These are phyloP conservation scores for Daldinia sp. DNA, from an alignment of 2,329 filamentous ascomycete genomes.

Conservation along the genomic window DNA sequence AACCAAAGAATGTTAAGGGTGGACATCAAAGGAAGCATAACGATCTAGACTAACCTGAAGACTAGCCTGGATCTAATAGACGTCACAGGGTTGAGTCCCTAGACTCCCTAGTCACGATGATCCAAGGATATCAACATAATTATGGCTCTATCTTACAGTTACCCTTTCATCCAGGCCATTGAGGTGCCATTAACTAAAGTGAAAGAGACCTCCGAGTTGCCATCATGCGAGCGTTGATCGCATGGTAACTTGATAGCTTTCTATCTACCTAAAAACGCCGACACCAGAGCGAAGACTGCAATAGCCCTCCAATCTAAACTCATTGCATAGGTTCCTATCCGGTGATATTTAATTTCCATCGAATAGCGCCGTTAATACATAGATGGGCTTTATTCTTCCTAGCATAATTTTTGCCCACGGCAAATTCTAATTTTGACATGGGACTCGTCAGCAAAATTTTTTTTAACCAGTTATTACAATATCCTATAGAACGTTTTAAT, in stretches of 20 bases:
- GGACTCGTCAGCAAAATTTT: conserved; percentile 12
- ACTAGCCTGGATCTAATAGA: conserved; percentile 7
- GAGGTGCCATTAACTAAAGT: not conserved
- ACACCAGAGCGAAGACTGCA: not conserved
- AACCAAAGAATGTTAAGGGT: conserved; percentile 10
- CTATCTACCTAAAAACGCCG: too few species aligned
- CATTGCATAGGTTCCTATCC: not conserved
- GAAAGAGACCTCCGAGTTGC: not conserved
- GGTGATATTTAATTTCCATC: not conserved
- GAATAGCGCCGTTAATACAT: not conserved
- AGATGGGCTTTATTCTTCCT: not conserved
- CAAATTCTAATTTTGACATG: conserved; percentile 23
- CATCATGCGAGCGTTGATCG: not conserved
- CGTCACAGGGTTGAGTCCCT: not conserved
- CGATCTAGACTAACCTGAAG: conserved; percentile 1
- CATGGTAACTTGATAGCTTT: not conserved
- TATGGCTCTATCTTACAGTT: conserved; percentile 13
- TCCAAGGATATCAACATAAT: conserved; percentile 8
- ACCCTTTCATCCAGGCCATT: not conserved
- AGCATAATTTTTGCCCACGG: not conserved
- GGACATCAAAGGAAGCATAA: conserved; percentile 9
- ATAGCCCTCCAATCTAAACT: not conserved
- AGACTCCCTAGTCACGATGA: not conserved
- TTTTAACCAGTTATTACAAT: not conserved
- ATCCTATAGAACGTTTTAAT: conserved; percentile 8